Percentiles rank a stretch among this genome's conserved stretches.
Conservation (phyloP, 2,329 filamentous ascomycete species). For the Epichloe sp. region DNA sequence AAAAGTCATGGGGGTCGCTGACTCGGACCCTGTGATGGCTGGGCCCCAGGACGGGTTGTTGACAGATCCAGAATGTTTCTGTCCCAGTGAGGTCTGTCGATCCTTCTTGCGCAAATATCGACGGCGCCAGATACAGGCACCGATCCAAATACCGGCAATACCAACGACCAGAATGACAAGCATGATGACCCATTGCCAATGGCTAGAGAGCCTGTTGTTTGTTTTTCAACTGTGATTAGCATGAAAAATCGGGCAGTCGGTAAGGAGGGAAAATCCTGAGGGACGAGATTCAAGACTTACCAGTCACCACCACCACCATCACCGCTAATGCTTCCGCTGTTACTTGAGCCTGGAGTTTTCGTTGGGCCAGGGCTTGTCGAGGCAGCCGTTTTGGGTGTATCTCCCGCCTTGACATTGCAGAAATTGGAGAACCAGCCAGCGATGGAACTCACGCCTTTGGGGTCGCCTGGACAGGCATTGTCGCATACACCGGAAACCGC, state of each 20-base stretch:
- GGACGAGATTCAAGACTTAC: conserved; percentile 20
- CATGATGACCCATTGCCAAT: conserved; percentile 75
- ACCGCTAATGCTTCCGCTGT: conserved; percentile 5
- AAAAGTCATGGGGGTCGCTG: conserved; percentile 7
- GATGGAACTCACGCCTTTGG: conserved; percentile 39
- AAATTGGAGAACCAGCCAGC: conserved; percentile 58
- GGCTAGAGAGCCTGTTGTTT: conserved; percentile 45
- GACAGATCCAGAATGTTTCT: conserved; percentile 27
- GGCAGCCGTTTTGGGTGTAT: conserved; percentile 7
- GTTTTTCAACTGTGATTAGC: background rate
- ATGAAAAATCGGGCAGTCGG: background rate
- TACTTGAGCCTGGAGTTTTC: background rate
- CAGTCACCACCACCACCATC: conserved; percentile 28
- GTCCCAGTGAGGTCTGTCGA: conserved; percentile 25
- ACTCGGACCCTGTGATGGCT: conserved; percentile 12
- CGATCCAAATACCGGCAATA: conserved; percentile 53
- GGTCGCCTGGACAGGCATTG: conserved; percentile 35
- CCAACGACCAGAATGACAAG: conserved; percentile 60
- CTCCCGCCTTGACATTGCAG: conserved; percentile 35
- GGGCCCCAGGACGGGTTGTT: conserved; percentile 24
- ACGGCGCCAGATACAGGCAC: conserved; percentile 57
- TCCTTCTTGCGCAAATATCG: conserved; percentile 61
- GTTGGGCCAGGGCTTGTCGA: conserved; percentile 1
- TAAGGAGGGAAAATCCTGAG: background rate
- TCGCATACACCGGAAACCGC: conserved; percentile 47